These are phyloP conservation scores for Infundibulicybe gibba DNA, from an alignment of 768 basidiomycete species.

Conservation along the genomic window DNA sequence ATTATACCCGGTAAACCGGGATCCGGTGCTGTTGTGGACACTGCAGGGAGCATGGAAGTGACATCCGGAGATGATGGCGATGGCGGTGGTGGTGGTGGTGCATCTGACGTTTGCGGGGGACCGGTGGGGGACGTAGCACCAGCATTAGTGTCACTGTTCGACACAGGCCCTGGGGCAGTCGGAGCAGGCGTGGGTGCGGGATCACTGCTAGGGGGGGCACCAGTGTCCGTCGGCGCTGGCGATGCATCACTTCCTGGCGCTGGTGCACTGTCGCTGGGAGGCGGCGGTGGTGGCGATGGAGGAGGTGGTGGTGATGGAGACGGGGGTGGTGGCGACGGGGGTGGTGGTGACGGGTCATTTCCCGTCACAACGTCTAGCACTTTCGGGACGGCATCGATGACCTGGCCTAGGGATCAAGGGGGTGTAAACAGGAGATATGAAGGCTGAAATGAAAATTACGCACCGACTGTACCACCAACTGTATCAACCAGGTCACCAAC, in stretches of 20 bases:
- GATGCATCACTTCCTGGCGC: too few species aligned
- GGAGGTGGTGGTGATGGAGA: background rate
- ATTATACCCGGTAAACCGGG: too few species aligned
- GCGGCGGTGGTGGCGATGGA: background rate
- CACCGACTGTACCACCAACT: too few species aligned
- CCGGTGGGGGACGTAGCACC: background rate
- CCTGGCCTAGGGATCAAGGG: too few species aligned
- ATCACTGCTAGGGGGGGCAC: background rate
- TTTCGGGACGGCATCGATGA: too few species aligned
- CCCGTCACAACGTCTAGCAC: background rate
- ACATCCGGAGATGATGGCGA: background rate
- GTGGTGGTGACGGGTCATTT: background rate
- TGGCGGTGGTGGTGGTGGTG: slow-evolving; percentile 3
- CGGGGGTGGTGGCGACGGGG: background rate
- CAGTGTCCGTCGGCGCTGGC: background rate
- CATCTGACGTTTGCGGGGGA: background rate
- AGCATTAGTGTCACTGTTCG: background rate
- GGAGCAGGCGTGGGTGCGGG: background rate
- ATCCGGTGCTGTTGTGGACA: too few species aligned
- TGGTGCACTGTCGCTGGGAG: background rate
- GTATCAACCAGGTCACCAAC: too few species aligned
- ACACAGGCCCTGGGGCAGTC: background rate
- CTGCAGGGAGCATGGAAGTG: background rate
- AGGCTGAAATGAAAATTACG: too few species aligned
- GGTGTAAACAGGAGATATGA: too few species aligned